Base-by-base conservation (phyloP, 805 yeast genomes). In the Grigorovia yakushimaensis region DNA sequence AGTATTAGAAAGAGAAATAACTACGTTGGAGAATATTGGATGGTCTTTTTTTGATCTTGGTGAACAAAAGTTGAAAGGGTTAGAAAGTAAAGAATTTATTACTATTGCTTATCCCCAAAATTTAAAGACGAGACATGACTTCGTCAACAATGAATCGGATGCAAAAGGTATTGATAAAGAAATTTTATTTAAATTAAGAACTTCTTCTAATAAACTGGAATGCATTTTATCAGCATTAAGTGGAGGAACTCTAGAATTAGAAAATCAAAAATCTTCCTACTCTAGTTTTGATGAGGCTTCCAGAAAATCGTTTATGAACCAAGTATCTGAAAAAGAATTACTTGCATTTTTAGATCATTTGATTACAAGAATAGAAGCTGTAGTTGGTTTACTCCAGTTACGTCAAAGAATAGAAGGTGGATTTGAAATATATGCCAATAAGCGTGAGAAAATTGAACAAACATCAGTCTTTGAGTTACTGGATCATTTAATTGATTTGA, bases 41-140 rank as follows among this genome's bases (percentile, higher is more conserved):
- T 83, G 82, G 73, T 73, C 68, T 13, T 74, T 79, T 49, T 76
- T 75, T 51, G 80, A 78, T 42, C 67, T 86, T 45, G 98, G 98
- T 21, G 95, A 88, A 59, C 81, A 78, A 60, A 88, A 89, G 63
- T 73, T 93, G 59, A 93, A 93, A 64, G 98, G 98, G 18, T 73
- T 93, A 17, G 98, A 93, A 73, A 82, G 88, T 35, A 95, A 95
- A 2, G 98, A 93, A 64, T 74, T 75, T 37, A 82, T 93, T 15
- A 85, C 94, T 21, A 71, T 88, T 42, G 78, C 81, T 0, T 89
- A 82, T 68, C 95, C 98, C 1, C 70, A 72, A 47, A 70, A 72
- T 23, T 68, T 89, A 47, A 73, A 73, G 3, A 69, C 82, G 3
- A 74, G 98, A 54, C 74, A 74, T 64, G 77, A 76, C 46, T 68